These are phyloP conservation scores for Calonectria multiphialidica DNA, from an alignment of 2,329 filamentous ascomycete genomes.

Conservation along the genomic window DNA sequence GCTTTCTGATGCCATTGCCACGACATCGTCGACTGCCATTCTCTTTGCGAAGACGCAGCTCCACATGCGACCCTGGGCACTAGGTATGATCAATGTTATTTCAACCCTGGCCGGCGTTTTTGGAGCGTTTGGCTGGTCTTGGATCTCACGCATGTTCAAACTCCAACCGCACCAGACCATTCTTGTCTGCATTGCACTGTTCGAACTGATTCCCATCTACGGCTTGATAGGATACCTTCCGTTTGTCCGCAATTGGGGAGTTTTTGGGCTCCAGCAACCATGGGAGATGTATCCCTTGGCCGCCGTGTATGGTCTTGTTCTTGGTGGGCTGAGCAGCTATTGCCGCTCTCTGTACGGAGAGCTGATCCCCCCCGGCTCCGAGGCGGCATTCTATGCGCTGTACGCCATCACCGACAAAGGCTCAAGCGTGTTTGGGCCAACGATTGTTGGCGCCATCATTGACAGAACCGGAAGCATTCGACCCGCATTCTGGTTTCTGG, in stretches of 20 bases:
- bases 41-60: conserved; percentile 95
- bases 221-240: conserved; percentile 90
- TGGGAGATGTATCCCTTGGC: conserved; percentile 98
- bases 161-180: conserved; percentile 89
- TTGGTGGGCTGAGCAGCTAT: conserved; percentile 93
- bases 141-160: conserved; percentile 76
- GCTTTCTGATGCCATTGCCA: conserved; percentile 93
- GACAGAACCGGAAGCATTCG: conserved; percentile 85
- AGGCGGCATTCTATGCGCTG: conserved; percentile 95
- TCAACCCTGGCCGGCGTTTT: conserved; percentile 86
- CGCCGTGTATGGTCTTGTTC: conserved; percentile 90
- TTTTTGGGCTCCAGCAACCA: conserved; percentile 88
- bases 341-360: conserved; percentile 94
- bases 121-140: conserved; percentile 92
- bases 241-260: conserved; percentile 78
- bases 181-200: conserved; percentile 88
- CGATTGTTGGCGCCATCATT: conserved; percentile 93
- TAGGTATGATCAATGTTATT: conserved; percentile 95
- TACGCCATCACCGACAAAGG: conserved; percentile 99
- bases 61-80: conserved; percentile 86
- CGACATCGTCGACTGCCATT: conserved; percentile 93
- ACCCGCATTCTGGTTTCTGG: conserved; percentile 93
- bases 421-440: conserved; percentile 91
- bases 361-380: conserved; percentile 91
- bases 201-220: conserved; percentile 94